Evolutionary conservation across 2,329 filamentous ascomycete genomes (phyloP), one percentile per base, ranked within the genome.

Genomic region (Laburnicola sp.): DNA sequence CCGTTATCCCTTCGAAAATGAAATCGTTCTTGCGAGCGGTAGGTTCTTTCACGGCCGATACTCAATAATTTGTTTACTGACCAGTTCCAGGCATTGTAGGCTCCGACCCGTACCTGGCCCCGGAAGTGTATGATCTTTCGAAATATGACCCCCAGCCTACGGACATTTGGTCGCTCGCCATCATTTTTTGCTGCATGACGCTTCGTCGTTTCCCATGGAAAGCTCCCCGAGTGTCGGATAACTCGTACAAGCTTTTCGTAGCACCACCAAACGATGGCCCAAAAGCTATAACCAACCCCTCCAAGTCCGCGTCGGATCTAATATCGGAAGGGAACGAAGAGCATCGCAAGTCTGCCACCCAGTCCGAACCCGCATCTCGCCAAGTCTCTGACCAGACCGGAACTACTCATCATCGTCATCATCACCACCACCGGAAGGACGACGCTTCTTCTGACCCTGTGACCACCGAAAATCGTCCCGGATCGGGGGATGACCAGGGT

Each of bases 101-200:
- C 40, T 97, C 94, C 7, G 94, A 99, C 75, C 94, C 94, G 2
- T 99, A 99, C 70, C 82, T 99, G 37, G 94, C 94, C 0, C 94
- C 94, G 0, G 94, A 99, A 74, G 94, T 99, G 1, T 97, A 97
- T 66, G 92, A 97, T 59, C 85, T 92, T 56, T 86, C 88, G 59
- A 92, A 91, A 68, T 99, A 99, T 71, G 92, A 99, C 66, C 91
- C 94, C 1, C 88, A 92, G 56, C 90, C 91, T 5, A 90, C 93
- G 1, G 94, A 99, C 75, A 91, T 99, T 53, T 99, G 94, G 94
- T 99, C 94, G 8, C 80, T 99, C 53, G 94, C 93, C 16, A 99
- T 99, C 63, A 97, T 99, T 48, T 99, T 93, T 75, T 97, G 94
- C 75, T 99, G 94, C 78, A 99, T 99, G 94, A 94, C 91, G 4